These are phyloP conservation scores for Curvularia spicifera DNA, from an alignment of 2,329 filamentous ascomycete genomes.

Conservation along the genomic window DNA sequence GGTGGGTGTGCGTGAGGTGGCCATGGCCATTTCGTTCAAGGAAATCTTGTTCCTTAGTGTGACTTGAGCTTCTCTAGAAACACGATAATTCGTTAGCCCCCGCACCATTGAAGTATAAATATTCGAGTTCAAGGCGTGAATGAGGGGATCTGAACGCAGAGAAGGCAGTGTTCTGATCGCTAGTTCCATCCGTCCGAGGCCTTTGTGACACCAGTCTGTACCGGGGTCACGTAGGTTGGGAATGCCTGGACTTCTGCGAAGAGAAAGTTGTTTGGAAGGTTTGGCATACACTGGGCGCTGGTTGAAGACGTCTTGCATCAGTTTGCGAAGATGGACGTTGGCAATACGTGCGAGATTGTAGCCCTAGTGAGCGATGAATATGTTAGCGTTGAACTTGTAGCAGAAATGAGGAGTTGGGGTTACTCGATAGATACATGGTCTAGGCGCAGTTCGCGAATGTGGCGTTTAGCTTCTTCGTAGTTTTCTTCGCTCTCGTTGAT, in stretches of 20 bases:
- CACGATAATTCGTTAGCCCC: constrained; percentile 3
- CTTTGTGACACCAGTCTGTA: constrained; percentile 6
- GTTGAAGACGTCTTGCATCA: constrained; percentile 17
- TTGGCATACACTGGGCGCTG: constrained; percentile 13
- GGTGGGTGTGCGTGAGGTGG: neutral
- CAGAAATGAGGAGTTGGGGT: too few species aligned
- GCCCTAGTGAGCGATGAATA: constrained; percentile 13
- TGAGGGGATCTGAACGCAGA: neutral
- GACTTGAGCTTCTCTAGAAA: constrained; percentile 1
- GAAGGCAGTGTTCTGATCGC: neutral
- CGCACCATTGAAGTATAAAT: neutral
- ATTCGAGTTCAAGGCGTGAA: neutral
- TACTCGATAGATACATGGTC: constrained; percentile 29
- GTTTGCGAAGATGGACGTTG: constrained; percentile 22
- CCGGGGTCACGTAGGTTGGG: constrained; percentile 8
- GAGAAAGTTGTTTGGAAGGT: neutral
- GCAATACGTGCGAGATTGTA: constrained; percentile 28
- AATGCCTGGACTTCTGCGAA: constrained; percentile 9
- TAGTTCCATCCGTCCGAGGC: neutral
- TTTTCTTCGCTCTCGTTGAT: constrained; percentile 30
- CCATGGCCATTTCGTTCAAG: neutral
- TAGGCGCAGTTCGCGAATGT: constrained; percentile 37
- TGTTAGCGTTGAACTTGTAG: neutral
- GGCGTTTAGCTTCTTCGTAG: constrained; percentile 29
- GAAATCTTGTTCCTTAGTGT: neutral